Evolutionary conservation across 495 filamentous ascomycete species (phyloP).

Genomic region (Neurospora tetraspora): DNA sequence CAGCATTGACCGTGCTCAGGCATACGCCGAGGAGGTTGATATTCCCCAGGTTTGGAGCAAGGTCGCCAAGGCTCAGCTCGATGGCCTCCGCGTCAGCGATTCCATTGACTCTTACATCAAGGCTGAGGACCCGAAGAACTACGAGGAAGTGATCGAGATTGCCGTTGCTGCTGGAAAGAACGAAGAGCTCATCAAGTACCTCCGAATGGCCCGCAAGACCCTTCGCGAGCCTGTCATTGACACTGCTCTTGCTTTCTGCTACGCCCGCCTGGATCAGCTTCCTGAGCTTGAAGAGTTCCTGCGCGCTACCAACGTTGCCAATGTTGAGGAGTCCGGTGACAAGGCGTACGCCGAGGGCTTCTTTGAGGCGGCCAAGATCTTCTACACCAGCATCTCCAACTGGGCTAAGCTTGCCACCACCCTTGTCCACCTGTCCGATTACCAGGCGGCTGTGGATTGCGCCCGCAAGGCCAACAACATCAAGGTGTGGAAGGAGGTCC

Average conservation of each 20-base stretch:
- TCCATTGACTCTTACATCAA: constrained; percentile 96
- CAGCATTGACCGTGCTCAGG: constrained; percentile 95
- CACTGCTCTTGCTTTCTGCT: constrained; percentile 87
- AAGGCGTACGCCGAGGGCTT: constrained; percentile 93
- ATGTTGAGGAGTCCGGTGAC: constrained; percentile 92
- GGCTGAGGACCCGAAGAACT: constrained; percentile 86
- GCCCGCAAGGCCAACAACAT: constrained; percentile 98
- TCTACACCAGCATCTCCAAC: constrained; percentile 97
- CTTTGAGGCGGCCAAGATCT: constrained; percentile 96
- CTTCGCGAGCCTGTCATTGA: constrained; percentile 91
- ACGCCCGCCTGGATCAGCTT: constrained; percentile 82
- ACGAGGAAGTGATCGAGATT: constrained; percentile 90
- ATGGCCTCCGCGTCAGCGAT: constrained; percentile 88
- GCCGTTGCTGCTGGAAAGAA: constrained; percentile 95
- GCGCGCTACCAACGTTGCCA: constrained; percentile 85
- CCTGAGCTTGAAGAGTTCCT: constrained; percentile 95
- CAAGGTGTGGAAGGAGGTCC: constrained; percentile 99
- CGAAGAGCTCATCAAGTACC: constrained; percentile 93
- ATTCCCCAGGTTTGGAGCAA: constrained; percentile 97
- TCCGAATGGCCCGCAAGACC: constrained; percentile 95
- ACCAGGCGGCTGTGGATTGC: constrained; percentile 96
- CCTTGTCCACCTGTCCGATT: constrained; percentile 89
- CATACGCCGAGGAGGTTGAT: constrained; percentile 93
- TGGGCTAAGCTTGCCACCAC: constrained; percentile 99
- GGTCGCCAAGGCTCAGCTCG: constrained; percentile 96